Evolutionary conservation across 2,329 filamentous ascomycete species (phyloP), one percentile per base, ranked within the genome.

Genomic region (Penicillium sp.): DNA sequence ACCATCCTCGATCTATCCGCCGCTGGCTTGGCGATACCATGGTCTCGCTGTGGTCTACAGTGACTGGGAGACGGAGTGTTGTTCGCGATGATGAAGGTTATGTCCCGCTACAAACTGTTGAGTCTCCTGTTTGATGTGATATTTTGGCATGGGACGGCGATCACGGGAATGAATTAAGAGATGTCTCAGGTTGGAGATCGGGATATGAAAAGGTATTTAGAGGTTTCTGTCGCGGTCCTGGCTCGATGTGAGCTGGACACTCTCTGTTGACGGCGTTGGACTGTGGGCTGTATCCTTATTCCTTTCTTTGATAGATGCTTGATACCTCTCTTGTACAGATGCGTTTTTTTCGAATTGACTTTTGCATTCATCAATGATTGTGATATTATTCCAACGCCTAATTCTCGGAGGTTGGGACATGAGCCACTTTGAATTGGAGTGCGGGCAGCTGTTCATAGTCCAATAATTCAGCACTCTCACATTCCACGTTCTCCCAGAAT

Each of bases 31-130:
- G 57, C 12, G 61, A 67, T 34, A 47, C 61, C 17, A 45, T 62
- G 34, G 57, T 67, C 41, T 65, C 64, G 4, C 34, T 71, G n/a
- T 74, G 74, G 64, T 72, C 69, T 1, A 60, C 67, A 12, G 52
- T 72, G 37, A 73, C 71, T 35, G 72, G 71, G 25, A 69, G 67
- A 55, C 51, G 61, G 35, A 55, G 63, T n/a, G 59, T 59, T 42
- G 60, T 66, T 31, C 56, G 55, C 54, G 63, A 69, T 39, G 72
- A 77, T 55, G 74, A 79, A 38, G 73, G 79, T 48, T 82, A 82
- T 65, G 75, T 82, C 20, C 79, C 79, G 3, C 67, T 82, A 25
- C 76, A 78, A 62, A 78, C 74, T 5, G 76, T 81, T 11, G 79
- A 81, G 56, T 69, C 75, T 38, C 67, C 67, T 58, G 71, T 69